Evolutionary conservation across 257 asterid genomes (phyloP).

Genomic region (Plantago major): DNA sequence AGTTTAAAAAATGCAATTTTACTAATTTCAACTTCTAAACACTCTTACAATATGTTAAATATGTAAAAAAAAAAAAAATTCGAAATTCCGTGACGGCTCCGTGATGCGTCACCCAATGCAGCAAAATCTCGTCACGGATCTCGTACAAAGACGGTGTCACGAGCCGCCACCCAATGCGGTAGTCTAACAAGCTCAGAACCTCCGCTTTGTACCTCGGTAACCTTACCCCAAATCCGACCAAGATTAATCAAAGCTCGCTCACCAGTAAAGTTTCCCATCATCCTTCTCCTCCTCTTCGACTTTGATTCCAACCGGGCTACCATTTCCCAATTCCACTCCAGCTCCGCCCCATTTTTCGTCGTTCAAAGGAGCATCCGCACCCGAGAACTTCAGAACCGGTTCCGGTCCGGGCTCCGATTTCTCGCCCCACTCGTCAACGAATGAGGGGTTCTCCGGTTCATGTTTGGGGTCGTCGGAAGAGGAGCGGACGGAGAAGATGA

Average conservation of each 20-base stretch:
- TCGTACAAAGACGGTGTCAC: no score
- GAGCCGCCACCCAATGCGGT: no score
- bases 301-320: slow-evolving; percentile 32
- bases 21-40: no score
- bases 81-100: no score
- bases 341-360: slow-evolving; percentile 76
- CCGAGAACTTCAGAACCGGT: slow-evolving; percentile 40
- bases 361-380: slow-evolving; percentile 52
- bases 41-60: no score
- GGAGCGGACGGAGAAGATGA: slow-evolving; percentile 27
- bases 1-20: no score
- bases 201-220: no score
- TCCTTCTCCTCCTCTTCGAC: slow-evolving; percentile 17
- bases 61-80: no score
- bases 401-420: slow-evolving; percentile 57
- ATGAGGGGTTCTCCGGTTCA: slow-evolving; percentile 29
- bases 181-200: no score
- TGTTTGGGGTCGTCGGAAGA: slow-evolving; percentile 21
- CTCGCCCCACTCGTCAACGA: slow-evolving; percentile 84
- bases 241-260: slow-evolving; percentile 69
- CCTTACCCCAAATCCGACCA: slow-evolving; percentile 72
- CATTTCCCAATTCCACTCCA: no score
- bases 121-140: no score
- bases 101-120: no score
- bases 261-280: slow-evolving; percentile 46